These are phyloP conservation scores for Podospora pseudocomata DNA, from an alignment of 495 filamentous ascomycete species.

Conservation along the genomic window DNA sequence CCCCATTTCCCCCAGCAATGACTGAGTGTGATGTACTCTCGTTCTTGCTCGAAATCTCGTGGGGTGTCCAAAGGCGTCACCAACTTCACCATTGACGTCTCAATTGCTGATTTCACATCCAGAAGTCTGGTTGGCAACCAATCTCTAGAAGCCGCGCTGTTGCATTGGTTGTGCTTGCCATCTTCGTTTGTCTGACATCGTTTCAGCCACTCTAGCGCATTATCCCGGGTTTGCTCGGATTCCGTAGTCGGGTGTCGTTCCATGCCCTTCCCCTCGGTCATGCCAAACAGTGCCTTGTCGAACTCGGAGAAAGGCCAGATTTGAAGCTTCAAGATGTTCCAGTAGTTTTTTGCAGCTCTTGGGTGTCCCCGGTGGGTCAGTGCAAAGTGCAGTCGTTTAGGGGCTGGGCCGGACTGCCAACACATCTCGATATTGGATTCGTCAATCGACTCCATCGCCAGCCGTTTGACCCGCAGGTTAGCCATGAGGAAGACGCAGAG, in stretches of 20 bases:
- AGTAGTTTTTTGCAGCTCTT: background rate
- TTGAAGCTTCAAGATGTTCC: background rate
- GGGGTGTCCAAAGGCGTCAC: background rate
- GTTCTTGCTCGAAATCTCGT: background rate
- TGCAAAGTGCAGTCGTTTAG: background rate
- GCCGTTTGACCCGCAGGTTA: slow-evolving; percentile 11
- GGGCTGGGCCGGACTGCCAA: slow-evolving; percentile 8
- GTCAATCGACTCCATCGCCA: slow-evolving; percentile 13
- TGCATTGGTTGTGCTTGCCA: background rate
- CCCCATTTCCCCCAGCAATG: background rate
- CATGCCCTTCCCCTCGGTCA: background rate
- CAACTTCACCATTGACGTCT: background rate
- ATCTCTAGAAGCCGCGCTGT: background rate
- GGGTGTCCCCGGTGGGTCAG: background rate
- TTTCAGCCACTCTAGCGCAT: background rate
- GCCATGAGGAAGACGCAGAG: slow-evolving; percentile 13
- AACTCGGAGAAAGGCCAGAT: background rate
- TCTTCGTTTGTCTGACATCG: background rate
- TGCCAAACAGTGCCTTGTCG: background rate
- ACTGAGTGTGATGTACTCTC: background rate
- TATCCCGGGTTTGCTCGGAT: background rate
- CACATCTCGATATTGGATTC: slow-evolving; percentile 18
- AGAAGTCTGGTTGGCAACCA: background rate
- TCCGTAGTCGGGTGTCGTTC: background rate
- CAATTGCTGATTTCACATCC: background rate